Conservation (phyloP, 805 yeast genomes). For the Henningerozyma blattae region DNA sequence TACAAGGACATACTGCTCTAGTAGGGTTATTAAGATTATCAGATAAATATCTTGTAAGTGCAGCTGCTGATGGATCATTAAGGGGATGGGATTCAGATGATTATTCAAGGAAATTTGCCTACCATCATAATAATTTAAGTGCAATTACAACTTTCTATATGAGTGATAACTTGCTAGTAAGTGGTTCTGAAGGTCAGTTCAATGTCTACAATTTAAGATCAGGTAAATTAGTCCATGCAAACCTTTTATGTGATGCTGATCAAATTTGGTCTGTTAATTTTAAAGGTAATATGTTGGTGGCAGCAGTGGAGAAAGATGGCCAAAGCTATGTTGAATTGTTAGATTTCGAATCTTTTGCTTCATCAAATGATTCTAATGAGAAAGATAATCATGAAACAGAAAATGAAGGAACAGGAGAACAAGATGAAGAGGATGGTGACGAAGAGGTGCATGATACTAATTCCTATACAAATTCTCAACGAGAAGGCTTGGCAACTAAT, state of each 20-base stretch:
- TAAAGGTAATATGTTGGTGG: slow-evolving; percentile 73
- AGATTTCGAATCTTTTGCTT: slow-evolving; percentile 49
- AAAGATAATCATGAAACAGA: too few species aligned
- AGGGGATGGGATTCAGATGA: slow-evolving; percentile 87
- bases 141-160: slow-evolving; percentile 93
- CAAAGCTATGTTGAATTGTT: slow-evolving; percentile 73
- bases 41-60: slow-evolving; percentile 70
- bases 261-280: slow-evolving; percentile 93
- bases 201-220: slow-evolving; percentile 78
- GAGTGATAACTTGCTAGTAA: slow-evolving; percentile 69
- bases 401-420: too few species aligned
- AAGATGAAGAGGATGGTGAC: too few species aligned
- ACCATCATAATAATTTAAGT: slow-evolving; percentile 65
- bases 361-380: too few species aligned
- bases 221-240: slow-evolving; percentile 61
- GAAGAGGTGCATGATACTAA: too few species aligned
- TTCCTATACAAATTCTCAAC: too few species aligned
- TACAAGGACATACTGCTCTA: slow-evolving; percentile 80
- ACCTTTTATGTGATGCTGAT: slow-evolving; percentile 64
- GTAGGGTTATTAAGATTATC: slow-evolving; percentile 81
- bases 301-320: slow-evolving; percentile 72
- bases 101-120: slow-evolving; percentile 50
- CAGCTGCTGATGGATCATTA: slow-evolving; percentile 89
- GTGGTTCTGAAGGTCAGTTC: slow-evolving; percentile 81
- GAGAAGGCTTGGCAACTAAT: too few species aligned